Percentiles rank a stretch among this genome's conserved stretches.
Conservation (phyloP, 495 filamentous ascomycete species). For the Aspergillus hancockii region DNA sequence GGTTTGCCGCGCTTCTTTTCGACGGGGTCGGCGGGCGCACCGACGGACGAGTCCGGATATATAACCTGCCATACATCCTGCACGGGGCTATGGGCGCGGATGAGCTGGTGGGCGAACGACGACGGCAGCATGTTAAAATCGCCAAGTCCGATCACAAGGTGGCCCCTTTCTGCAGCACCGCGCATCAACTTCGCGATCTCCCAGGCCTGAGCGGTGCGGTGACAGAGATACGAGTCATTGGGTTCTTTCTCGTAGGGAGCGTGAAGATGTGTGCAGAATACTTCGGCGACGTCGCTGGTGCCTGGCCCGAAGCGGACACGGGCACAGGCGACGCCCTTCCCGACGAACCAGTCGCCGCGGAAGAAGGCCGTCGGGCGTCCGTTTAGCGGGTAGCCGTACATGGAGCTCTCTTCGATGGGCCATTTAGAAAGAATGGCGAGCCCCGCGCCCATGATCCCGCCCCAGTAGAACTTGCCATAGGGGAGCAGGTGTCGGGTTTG, state of each 20-base stretch:
- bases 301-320: constrained; percentile 71
- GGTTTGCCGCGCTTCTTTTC: constrained; percentile 53
- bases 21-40: constrained; percentile 61
- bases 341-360: constrained; percentile 88
- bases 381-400: constrained; percentile 88
- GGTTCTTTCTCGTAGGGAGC: constrained; percentile 82
- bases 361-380: constrained; percentile 92
- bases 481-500: constrained; percentile 79
- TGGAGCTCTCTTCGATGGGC: constrained; percentile 92
- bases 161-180: constrained; percentile 78
- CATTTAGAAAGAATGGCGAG: constrained; percentile 91
- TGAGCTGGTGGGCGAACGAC: constrained; percentile 82
- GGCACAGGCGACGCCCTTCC: constrained; percentile 90
- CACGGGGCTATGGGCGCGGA: constrained; percentile 76
- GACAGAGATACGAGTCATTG: constrained; percentile 83
- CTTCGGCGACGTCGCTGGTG: constrained; percentile 71
- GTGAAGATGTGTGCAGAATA: constrained; percentile 95
- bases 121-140: constrained; percentile 95
- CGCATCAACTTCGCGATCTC: constrained; percentile 90
- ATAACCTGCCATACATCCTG: constrained; percentile 79
- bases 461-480: constrained; percentile 90
- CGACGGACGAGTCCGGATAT: constrained; percentile 78
- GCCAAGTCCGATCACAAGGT: constrained; percentile 80
- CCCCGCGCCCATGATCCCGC: constrained; percentile 85
- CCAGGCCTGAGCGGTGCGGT: constrained; percentile 95